Evolutionary conservation across 768 basidiomycete species (phyloP), one percentile per base, ranked within the genome.

Genomic region (Pleurotus ostreatus): DNA sequence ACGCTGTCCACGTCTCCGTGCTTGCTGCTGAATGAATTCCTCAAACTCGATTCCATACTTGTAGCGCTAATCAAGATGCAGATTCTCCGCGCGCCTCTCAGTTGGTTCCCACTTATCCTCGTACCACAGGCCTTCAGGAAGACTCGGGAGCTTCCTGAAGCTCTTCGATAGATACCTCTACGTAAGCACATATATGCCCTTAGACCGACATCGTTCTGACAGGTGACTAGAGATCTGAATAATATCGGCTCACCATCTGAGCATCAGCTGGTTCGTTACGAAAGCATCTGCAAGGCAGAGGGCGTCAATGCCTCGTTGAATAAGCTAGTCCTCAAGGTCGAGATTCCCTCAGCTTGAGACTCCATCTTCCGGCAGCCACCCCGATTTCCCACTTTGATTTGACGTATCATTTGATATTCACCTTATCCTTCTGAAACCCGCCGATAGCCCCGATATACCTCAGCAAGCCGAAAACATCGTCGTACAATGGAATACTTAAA

Each of bases 371-470:
- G 8, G 30, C 8, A 0, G 8, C 11, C 9, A 2, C 30, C 30
- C 30, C 30, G 0, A 94, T 98, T 65, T 93, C 97, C 79, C 92
- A 96, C 70, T 85, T 96, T 67, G 94, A 95, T 80, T 88, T 86
- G 52, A 81, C 83, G 46, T 77, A 83, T 67, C 83, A 82, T 60
- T 92, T 72, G 89, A 96, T 73, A 90, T 96, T 44, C 94, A 92
- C 15, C 88, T 97, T 71, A 89, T 97, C 75, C 84, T 98, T 66
- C 95, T 97, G 95, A 97, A 94, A 67, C 95, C 93, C 55, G 96
- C 97, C 82, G 96, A 96, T 79, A 98, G 94, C 13, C 91, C 94
- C 70, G 92, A 96, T 34, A 94, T 98, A 70, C 95, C 94, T 46
- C 85, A 93, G 75, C 94, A 94, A 76, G 91, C 94, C 67, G 83